These are phyloP conservation scores for Leccinum angustisporum DNA, from an alignment of 1,284 basidiomycete species.

Conservation along the genomic window DNA sequence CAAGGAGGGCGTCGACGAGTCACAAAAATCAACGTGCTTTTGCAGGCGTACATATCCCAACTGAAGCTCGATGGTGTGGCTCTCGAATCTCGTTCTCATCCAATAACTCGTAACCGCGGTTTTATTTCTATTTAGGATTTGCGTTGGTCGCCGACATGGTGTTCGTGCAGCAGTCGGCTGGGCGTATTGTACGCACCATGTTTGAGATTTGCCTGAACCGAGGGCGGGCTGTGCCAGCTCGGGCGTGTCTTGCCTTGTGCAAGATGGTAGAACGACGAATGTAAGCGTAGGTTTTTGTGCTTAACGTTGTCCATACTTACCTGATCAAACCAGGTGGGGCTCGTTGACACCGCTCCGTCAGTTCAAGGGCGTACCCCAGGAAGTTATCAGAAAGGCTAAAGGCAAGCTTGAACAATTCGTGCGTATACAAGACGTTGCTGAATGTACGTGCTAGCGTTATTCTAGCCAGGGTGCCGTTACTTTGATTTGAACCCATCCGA, in stretches of 20 bases:
- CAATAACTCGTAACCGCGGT: neutral
- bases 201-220: constrained; percentile 98
- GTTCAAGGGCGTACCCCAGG: constrained; percentile 80
- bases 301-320: neutral
- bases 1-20: constrained; percentile 96
- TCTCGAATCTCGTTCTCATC: neutral
- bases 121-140: constrained; percentile 54
- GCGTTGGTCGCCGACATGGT: constrained; percentile 99
- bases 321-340: constrained; percentile 66
- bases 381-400: constrained; percentile 42
- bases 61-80: constrained; percentile 82
- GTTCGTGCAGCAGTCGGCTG: constrained; percentile 90
- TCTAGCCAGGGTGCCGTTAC: constrained; percentile 90
- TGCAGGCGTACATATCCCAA: constrained; percentile 95
- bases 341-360: constrained; percentile 53
- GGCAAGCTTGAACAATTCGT: constrained; percentile 85
- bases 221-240: constrained; percentile 95
- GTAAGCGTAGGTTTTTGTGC: constrained; percentile 28
- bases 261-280: constrained; percentile 96
- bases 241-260: constrained; percentile 90
- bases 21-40: constrained; percentile 97
- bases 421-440: constrained; percentile 31
- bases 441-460: neutral
- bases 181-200: constrained; percentile 95
- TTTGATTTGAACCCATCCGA: constrained; percentile 85